Conservation (phyloP, 2,329 filamentous ascomycete species). For the Venturia oleaginea region DNA sequence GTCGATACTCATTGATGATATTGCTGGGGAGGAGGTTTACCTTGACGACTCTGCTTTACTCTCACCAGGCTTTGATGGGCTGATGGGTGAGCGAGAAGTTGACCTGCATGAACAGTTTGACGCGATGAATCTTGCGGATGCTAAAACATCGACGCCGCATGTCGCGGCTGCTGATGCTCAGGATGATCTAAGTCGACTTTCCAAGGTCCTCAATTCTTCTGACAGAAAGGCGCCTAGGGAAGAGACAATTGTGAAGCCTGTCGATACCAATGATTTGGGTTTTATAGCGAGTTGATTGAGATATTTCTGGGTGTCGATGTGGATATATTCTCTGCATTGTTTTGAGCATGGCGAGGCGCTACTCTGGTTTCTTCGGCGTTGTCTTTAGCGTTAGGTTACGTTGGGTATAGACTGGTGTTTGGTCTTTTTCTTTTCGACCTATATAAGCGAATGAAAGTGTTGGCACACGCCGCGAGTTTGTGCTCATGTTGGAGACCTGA, state of each 20-base stretch:
- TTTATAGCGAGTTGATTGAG: neutral
- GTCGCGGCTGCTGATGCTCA: neutral
- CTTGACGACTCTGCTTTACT: constrained; percentile 13
- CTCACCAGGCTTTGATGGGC: constrained; percentile 5
- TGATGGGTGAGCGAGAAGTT: constrained; percentile 12
- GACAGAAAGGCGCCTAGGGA: neutral
- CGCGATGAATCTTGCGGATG: constrained; percentile 10
- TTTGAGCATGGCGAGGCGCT: neutral
- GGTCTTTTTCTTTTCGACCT: too few species aligned
- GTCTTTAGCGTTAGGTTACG: neutral
- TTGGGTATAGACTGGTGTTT: neutral
- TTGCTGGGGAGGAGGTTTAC: constrained; percentile 12
- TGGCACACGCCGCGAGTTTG: too few species aligned
- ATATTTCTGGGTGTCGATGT: neutral
- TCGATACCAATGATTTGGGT: neutral
- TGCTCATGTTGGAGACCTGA: too few species aligned
- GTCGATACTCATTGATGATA: constrained; percentile 3
- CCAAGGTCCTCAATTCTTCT: constrained; percentile 7
- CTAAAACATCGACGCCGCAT: neutral
- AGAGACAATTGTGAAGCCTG: neutral
- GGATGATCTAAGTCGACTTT: constrained; percentile 11
- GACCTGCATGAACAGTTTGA: neutral
- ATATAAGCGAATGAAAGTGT: too few species aligned
- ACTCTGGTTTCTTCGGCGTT: neutral
- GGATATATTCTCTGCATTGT: neutral